Percentiles rank a stretch among this genome's conserved stretches.
These are phyloP conservation scores for Pueraria montana DNA, from an alignment of 306 rosid species.

Conservation along the genomic window DNA sequence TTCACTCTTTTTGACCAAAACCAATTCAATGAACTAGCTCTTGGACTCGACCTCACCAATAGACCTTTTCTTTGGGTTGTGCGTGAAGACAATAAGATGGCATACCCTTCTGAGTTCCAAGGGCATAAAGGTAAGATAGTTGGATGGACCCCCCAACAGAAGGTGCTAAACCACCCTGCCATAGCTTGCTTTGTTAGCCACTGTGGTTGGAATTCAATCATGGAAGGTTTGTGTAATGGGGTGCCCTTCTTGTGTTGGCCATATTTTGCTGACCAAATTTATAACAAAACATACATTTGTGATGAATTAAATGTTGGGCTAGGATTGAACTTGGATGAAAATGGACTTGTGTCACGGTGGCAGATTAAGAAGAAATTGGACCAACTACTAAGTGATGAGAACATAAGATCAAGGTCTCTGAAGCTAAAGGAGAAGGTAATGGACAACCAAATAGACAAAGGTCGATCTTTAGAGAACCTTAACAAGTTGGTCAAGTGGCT, in stretches of 20 bases:
- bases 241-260: conserved; percentile 70
- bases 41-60: neutral
- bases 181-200: conserved; percentile 60
- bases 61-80: conserved; percentile 44
- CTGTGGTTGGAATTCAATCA: conserved; percentile 65
- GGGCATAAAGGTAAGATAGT: conserved; percentile 48
- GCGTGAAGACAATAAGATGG: conserved; percentile 9
- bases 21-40: neutral
- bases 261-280: conserved; percentile 52
- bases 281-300: conserved; percentile 48
- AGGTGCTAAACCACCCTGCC: conserved; percentile 52
- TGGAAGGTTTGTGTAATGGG: conserved; percentile 59
- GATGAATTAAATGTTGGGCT: conserved; percentile 62
- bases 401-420: conserved; percentile 1
- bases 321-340: conserved; percentile 49
- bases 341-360: conserved; percentile 36
- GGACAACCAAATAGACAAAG: too few species aligned
- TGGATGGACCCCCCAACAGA: conserved; percentile 59
- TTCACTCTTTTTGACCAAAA: neutral
- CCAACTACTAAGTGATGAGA: conserved; percentile 14
- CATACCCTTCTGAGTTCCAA: conserved; percentile 37
- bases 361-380: conserved; percentile 45
- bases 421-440: too few species aligned
- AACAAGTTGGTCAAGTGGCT: too few species aligned
- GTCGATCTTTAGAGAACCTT: too few species aligned